Evolutionary conservation across 352 stramenopile species (phyloP), one percentile per base, ranked within the genome.

Genomic region (Lagenidium giganteum): DNA sequence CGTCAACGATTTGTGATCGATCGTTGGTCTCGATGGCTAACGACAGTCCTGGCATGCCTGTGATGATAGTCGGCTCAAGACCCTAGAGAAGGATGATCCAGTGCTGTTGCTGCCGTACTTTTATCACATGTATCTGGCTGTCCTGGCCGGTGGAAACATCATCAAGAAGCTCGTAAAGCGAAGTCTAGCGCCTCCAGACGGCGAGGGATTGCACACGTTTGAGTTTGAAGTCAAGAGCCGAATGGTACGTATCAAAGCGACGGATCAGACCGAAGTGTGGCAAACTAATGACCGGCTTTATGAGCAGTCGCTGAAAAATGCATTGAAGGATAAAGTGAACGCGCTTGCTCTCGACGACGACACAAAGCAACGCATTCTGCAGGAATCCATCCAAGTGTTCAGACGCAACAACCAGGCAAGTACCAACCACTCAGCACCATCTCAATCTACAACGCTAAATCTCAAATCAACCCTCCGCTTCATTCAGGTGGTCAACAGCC

Each of bases 81-180:
- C 64, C 18, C 51, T 83, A 8, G 61, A 54, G 44, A 54, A 70
- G 34, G 69, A 68, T 58, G 70, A 83, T 41, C 70, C 70, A 16
- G 58, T 54, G 18, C 40, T 83, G 47, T 55, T 80, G 29, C 35
- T 80, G 18, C 57, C 67, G 22, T 77, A 83, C 51, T 67, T 55
- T 35, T 83, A 80, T 42, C 70, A 83, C 52, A 77, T 80, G 70
- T 83, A 78, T 45, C 70, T 70, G 50, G 65, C 67, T 25, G 67
- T 80, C 47, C 62, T 83, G 2, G 67, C 70, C 5, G 67, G 67
- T 12, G 70, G 70, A 0, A 55, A 65, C 43, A 73, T 77, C 42
- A 76, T 80, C 32, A 60, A 68, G 23, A 79, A 83, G 38, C 32
- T 83, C 35, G 70, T 80, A 31, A 72, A 80, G 45, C 63, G 51